A percentile compares a stretch with the other conserved stretches of the same genome.
phyloP scores from a whole-genome alignment of 805 yeast species.

The Starmerella bombicola region DNA sequence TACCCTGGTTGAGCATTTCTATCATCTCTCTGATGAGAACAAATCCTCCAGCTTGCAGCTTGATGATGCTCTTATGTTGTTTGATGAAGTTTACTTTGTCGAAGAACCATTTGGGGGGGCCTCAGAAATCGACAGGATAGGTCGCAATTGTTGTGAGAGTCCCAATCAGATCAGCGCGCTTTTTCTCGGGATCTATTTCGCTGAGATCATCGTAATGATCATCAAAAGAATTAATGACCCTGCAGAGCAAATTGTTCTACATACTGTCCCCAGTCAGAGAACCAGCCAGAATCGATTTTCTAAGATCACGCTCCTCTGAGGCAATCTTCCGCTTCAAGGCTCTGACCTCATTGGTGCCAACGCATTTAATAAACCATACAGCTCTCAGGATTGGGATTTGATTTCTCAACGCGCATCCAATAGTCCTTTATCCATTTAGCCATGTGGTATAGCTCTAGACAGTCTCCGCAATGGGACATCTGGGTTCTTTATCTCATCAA shows the following conservation, averaged over 20 bases:
- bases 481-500: slow-evolving; percentile 61
- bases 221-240: slow-evolving; percentile 35
- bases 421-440: slow-evolving; percentile 59
- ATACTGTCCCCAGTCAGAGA: slow-evolving; percentile 83
- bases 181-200: not conserved
- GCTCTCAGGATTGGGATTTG: slow-evolving; percentile 70
- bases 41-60: no score
- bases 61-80: no score
- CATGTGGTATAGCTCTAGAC: slow-evolving; percentile 79
- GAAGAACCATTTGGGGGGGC: no score
- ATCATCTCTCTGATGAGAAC: no score
- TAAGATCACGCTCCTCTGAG: slow-evolving; percentile 1
- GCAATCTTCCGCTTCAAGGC: slow-evolving; percentile 39
- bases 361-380: slow-evolving; percentile 81
- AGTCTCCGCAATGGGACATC: slow-evolving; percentile 52
- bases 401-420: slow-evolving; percentile 57
- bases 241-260: slow-evolving; percentile 49
- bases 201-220: not conserved
- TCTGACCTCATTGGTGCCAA: slow-evolving; percentile 63
- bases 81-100: no score
- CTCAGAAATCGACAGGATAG: no score
- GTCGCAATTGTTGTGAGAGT: no score
- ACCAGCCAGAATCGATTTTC: slow-evolving; percentile 47
- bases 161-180: not conserved
- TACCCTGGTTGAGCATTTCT: no score